Conservation (phyloP, 2,329 filamentous ascomycete species). For the Triangularia setosa region DNA sequence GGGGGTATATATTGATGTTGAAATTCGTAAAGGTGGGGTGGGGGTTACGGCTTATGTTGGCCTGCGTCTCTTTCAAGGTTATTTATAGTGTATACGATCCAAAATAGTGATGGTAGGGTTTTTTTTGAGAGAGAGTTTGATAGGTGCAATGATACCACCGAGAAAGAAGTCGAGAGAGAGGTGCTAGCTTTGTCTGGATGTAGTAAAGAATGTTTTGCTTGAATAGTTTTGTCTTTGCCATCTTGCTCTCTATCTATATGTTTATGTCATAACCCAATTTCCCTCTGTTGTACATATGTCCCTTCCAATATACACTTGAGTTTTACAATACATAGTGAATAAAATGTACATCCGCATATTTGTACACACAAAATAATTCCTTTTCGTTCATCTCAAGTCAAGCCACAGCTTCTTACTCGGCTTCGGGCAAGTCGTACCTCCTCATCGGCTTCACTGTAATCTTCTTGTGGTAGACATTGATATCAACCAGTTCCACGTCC, state of each 20-base stretch:
- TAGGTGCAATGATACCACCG: not conserved
- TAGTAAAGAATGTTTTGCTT: too few relatives aligned
- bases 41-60: not conserved
- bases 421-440: not conserved
- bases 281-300: not conserved
- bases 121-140: not conserved
- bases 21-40: not conserved
- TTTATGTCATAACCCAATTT: not conserved
- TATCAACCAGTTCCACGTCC: conserved; percentile 50
- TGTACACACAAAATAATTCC: not conserved
- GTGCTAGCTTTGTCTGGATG: too few relatives aligned
- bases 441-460: conserved; percentile 46
- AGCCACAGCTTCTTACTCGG: conserved; percentile 18
- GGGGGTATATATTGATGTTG: not conserved
- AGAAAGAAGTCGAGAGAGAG: too few relatives aligned
- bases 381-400: not conserved
- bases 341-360: not conserved
- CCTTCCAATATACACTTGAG: not conserved
- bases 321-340: too few relatives aligned
- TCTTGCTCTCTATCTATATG: not conserved
- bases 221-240: too few relatives aligned
- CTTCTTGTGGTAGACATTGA: conserved; percentile 47
- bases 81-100: not conserved
- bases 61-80: not conserved
- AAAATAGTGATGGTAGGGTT: not conserved